phyloP scores from a whole-genome alignment of 352 stramenopile species.

The Globisporangium splendens region DNA sequence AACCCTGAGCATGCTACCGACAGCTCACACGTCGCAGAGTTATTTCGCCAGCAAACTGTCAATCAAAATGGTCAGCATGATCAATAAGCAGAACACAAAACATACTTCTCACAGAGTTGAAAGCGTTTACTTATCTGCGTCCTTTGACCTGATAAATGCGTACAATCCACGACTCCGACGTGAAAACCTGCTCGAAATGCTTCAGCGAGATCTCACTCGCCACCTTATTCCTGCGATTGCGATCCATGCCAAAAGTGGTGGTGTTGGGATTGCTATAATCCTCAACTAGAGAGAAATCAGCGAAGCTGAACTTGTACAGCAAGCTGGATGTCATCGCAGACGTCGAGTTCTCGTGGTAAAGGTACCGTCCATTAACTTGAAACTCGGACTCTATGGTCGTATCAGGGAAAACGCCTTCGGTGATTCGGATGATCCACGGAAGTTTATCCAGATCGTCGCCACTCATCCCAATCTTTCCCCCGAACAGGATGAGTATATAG shows the following conservation, averaged over 20 bases:
- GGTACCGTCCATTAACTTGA: conserved; percentile 59
- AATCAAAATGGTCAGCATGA: conserved; percentile 8
- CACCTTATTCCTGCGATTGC: conserved; percentile 56
- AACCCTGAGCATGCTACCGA: conserved; percentile 92
- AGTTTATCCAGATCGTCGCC: conserved; percentile 94
- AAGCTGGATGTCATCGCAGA: conserved; percentile 83
- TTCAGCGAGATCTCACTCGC: conserved; percentile 64
- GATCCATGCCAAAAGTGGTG: conserved; percentile 59
- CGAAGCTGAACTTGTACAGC: conserved; percentile 92
- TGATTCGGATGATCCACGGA: conserved; percentile 92
- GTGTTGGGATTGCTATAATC: conserved; percentile 18
- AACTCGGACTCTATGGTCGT: conserved; percentile 85
- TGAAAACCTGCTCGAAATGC: conserved; percentile 91
- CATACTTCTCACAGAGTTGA: background rate
- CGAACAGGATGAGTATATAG: conserved; percentile 80
- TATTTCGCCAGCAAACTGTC: conserved; percentile 51
- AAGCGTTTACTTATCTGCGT: too few species aligned
- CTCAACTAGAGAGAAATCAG: conserved; percentile 58
- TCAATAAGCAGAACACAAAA: background rate
- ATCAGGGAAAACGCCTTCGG: conserved; percentile 79
- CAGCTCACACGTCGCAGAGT: conserved; percentile 88
- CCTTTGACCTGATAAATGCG: conserved; percentile 85
- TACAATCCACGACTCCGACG: conserved; percentile 91
- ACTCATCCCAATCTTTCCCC: conserved; percentile 56
- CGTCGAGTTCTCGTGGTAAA: conserved; percentile 70